Conservation (phyloP, 192 early-diverging fungal genomes). For the Phycomyces nitens region DNA sequence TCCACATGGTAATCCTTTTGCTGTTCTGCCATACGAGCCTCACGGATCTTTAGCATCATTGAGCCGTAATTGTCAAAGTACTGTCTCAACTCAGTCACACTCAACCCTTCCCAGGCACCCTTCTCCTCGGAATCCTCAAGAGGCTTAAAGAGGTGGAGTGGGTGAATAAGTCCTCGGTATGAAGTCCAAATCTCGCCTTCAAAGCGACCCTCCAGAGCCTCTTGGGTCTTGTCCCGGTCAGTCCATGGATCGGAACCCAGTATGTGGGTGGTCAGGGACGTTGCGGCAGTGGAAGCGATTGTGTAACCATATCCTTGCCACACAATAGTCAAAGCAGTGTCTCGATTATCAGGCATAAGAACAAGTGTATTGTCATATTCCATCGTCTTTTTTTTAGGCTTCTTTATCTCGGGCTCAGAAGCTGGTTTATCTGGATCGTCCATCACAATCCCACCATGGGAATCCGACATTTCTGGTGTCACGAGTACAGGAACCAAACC, state of each 20-base stretch:
- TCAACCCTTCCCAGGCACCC: constrained; percentile 5
- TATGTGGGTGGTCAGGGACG: no score
- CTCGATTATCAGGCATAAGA: background rate
- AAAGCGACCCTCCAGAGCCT: background rate
- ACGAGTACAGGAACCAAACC: constrained; percentile 24
- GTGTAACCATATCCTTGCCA: constrained; percentile 30
- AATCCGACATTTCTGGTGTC: constrained; percentile 18
- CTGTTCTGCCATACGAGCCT: constrained; percentile 12
- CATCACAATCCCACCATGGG: background rate
- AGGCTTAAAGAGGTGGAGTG: constrained; percentile 16
- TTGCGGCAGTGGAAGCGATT: background rate
- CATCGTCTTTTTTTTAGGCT: constrained; percentile 7
- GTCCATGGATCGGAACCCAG: no score
- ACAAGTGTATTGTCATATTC: constrained; percentile 27
- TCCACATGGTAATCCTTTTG: constrained; percentile 8
- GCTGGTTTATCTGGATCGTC: background rate
- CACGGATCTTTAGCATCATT: constrained; percentile 28
- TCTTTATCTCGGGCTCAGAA: background rate
- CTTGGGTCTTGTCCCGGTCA: no score
- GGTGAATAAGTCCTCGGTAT: constrained; percentile 24
- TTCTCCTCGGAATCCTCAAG: background rate
- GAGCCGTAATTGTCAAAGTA: constrained; percentile 26
- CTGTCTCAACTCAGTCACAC: constrained; percentile 15
- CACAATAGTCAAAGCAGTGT: constrained; percentile 7
- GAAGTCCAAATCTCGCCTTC: constrained; percentile 12